Evolutionary conservation across 352 stramenopile genomes (phyloP), one percentile per base, ranked within the genome.

Genomic region (Globisporangium irregulare): DNA sequence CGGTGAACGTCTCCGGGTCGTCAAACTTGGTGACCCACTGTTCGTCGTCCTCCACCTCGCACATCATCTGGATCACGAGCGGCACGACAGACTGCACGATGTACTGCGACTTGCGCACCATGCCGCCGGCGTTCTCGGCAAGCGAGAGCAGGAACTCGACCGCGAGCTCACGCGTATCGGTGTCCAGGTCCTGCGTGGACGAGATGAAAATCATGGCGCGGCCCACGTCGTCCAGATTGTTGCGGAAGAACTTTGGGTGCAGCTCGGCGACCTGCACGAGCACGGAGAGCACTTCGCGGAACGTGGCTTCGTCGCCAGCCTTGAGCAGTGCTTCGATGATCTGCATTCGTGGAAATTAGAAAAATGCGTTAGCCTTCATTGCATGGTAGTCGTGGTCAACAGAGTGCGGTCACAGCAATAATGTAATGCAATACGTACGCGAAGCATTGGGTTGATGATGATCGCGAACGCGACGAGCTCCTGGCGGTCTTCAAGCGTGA

Each of bases 191-290:
- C 60, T 90, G 81, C 29, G 82, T 73, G 53, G 82, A 86, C 58
- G 78, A 82, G 65, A 94, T 79, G 61, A 90, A 87, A 73, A 96
- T 78, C 85, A 96, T 94, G 27, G 85, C 88, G 50, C 84, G 83
- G 24, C 77, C 80, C 36, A 93, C 78, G 58, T 89, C 80, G 62
- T 92, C 84, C 61, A 94, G 70, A 57, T 82, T 71, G 58, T 77
- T 75, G 71, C 84, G 81, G 73, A 95, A 93, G 74, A 95, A 93
- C 64, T 87, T 91, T 20, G 88, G 85, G 70, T 95, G 88, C 55
- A 89, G 73, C 63, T 92, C 88, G 0, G 86, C 81, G 8, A 95
- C 75, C 73, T 91, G 81, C 59, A 95, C 77, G 36, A 95, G 78
- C 60, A 78, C 73, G 22, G 84, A 82, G 15, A 95, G 74, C 48